Conservation (phyloP, 768 basidiomycete species). For the Amanita rimosa region DNA sequence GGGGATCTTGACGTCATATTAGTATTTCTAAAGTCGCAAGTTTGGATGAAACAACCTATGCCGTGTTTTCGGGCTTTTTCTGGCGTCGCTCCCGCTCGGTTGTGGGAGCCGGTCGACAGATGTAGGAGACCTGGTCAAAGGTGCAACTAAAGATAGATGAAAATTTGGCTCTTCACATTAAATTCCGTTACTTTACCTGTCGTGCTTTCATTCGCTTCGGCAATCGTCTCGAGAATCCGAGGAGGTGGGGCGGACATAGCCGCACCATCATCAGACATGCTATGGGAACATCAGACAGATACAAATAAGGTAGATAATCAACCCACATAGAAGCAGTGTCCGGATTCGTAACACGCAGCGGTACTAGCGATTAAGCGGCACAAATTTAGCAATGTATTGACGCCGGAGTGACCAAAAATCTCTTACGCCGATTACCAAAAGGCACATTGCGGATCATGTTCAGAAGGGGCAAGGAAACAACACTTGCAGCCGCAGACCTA, state of each 20-base stretch:
- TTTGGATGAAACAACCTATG: conserved; percentile 1
- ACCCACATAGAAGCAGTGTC: conserved; percentile 28
- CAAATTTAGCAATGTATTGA: conserved; percentile 1
- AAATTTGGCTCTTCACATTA: not conserved
- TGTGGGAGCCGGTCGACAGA: not conserved
- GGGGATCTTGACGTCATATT: not conserved
- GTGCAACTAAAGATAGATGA: not conserved
- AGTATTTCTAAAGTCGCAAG: not conserved
- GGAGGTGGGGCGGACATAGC: not conserved
- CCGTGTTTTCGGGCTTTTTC: not conserved
- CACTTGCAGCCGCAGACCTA: conserved; percentile 34
- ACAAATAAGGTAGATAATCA: conserved; percentile 1
- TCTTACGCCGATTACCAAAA: conserved; percentile 31
- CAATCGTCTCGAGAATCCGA: conserved; percentile 6
- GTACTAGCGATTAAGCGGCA: conserved; percentile 9
- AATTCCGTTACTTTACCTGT: not conserved
- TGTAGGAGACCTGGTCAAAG: conserved; percentile 1
- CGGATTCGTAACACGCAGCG: conserved; percentile 23
- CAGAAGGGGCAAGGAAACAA: conserved; percentile 37
- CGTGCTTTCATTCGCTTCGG: conserved; percentile 1
- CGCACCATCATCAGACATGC: conserved; percentile 8
- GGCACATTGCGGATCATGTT: conserved; percentile 36
- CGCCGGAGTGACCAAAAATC: conserved; percentile 3
- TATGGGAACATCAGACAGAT: not conserved
- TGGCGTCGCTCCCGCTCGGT: not conserved